Base-by-base conservation (phyloP, 352 stramenopile species). In the Phytophthora rubi region DNA sequence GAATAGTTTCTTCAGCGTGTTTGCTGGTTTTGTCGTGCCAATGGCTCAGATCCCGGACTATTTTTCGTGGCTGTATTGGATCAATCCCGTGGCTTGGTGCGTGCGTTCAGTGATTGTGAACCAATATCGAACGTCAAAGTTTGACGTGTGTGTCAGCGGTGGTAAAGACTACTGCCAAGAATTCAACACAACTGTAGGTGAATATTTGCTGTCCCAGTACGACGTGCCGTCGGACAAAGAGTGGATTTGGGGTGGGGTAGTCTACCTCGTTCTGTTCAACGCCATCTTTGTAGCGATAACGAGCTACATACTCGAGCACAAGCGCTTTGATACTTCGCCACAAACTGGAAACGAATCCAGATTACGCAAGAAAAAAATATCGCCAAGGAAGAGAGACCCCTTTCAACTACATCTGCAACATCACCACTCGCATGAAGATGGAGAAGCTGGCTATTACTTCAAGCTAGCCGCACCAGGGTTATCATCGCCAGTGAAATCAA, bases 141-240 rank as follows among this genome's bases (percentile, higher is more conserved):
- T 53, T 53, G 18, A 53, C 45, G 45, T 53, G 45, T 53, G 45
- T 18, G 2, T 30, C 45, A 30, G 30, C 45, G n/a, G 21, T 7
- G 18, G 3, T 16, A 53, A 9, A 5, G 28, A 53, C 45, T 53
- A 53, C 45, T 53, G 45, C 21, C n/a, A 13, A 3, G 2, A 30
- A 13, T 53, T 30, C 45, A 30, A 16, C 21, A 23, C 3, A 16
- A 53, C 45, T 3, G 8, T 28, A 3, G 45, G 45, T 18, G 21
- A 53, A 18, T 53, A 53, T 53, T 53, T 53, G 45, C n/a, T 53
- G 45, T 53, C 39, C 39, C 15, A 47, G 15, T 53, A 30, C n/a
- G 21, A 53, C 9, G n/a, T 53, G 7, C 18, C n/a, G 10, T 32
- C 47, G 6, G 18, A 32, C 8, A 2, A 10, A 23, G 15, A 7